Conservation (phyloP, 495 filamentous ascomycete genomes). For the Pseudoneurospora amorphoporcata region DNA sequence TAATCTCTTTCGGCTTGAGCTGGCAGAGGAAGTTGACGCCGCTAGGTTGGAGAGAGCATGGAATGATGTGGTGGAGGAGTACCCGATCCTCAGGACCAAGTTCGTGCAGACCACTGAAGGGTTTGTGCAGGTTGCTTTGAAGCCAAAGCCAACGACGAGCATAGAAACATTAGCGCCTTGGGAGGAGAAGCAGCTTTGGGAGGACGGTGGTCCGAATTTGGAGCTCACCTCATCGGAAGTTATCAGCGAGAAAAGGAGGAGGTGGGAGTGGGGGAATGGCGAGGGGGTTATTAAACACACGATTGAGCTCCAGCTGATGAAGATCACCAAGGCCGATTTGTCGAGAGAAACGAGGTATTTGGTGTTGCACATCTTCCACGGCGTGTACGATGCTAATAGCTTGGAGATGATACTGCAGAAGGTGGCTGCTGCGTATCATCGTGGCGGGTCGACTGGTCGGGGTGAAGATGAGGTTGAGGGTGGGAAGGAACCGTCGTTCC, state of each 20-base stretch:
- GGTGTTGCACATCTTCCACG: conserved; percentile 66
- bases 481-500: conserved; percentile 30
- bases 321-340: conserved; percentile 29
- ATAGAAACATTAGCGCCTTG: too few species aligned
- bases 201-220: conserved; percentile 6
- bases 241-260: conserved; percentile 6
- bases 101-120: conserved; percentile 61
- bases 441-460: not conserved
- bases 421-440: conserved; percentile 42
- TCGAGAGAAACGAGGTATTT: conserved; percentile 26
- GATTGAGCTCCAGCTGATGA: conserved; percentile 19
- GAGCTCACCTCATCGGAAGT: too few species aligned
- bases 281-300: conserved; percentile 12
- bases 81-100: conserved; percentile 53
- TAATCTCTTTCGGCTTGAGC: conserved; percentile 51
- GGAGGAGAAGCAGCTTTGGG: not conserved
- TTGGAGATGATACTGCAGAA: conserved; percentile 53
- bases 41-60: conserved; percentile 41
- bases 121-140: conserved; percentile 57
- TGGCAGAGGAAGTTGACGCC: conserved; percentile 32
- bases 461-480: not conserved
- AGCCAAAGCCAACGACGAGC: conserved; percentile 51
- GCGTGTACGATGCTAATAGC: conserved; percentile 79
- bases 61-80: conserved; percentile 30
- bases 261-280: conserved; percentile 28